These are phyloP conservation scores for Prunus padus DNA, from an alignment of 306 rosid species.

Conservation along the genomic window DNA sequence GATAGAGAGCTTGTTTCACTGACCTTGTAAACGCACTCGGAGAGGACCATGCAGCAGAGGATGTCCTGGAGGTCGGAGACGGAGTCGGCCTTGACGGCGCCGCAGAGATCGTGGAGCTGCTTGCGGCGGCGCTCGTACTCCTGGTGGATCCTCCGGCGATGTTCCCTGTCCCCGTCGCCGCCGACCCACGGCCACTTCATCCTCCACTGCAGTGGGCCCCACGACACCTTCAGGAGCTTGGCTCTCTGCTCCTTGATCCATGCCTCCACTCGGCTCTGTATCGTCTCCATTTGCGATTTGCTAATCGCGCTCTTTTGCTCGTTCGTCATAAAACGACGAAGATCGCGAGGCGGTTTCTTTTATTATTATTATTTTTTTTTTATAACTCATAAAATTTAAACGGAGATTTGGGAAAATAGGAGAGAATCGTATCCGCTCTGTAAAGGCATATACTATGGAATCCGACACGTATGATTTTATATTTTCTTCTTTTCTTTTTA, in stretches of 20 bases:
- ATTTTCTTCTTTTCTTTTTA: neutral
- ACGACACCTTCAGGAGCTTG: slow-evolving; percentile 65
- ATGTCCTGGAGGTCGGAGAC: slow-evolving; percentile 83
- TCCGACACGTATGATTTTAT: too few relatives aligned
- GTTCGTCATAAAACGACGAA: neutral
- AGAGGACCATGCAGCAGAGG: slow-evolving; percentile 89
- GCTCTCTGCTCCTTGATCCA: slow-evolving; percentile 82
- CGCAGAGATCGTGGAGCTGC: slow-evolving; percentile 72
- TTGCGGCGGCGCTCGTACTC: slow-evolving; percentile 68
- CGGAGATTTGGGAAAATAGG: neutral
- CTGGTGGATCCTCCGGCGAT: slow-evolving; percentile 66
- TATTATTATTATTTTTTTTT: neutral
- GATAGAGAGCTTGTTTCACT: neutral
- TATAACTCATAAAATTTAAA: neutral
- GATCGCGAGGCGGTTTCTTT: neutral
- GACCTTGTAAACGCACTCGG: slow-evolving; percentile 97
- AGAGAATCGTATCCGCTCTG: slow-evolving; percentile 1
- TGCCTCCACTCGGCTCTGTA: slow-evolving; percentile 84
- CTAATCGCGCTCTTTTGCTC: neutral
- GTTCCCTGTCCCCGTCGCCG: slow-evolving; percentile 47
- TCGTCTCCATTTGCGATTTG: slow-evolving; percentile 51
- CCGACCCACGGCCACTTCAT: slow-evolving; percentile 75
- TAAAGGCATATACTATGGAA: neutral
- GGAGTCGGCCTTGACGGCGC: slow-evolving; percentile 69
- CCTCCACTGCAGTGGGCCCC: slow-evolving; percentile 92